Percentiles rank a stretch among this genome's conserved stretches.
These are phyloP conservation scores for Penicillium simplicissimum DNA, from an alignment of 495 filamentous ascomycete species.

Conservation along the genomic window DNA sequence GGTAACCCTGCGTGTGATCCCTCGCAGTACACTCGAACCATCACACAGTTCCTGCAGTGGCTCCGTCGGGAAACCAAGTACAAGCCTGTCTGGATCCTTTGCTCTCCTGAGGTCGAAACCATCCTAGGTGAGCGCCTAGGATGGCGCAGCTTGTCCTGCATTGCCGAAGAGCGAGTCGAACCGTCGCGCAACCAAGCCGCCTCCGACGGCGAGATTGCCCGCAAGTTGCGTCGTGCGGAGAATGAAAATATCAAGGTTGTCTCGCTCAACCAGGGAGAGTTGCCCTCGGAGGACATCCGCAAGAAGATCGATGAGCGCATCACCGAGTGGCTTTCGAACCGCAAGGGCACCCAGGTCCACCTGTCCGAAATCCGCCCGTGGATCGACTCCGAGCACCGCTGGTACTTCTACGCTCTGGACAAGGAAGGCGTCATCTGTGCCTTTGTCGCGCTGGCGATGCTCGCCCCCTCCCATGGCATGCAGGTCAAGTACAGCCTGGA, in stretches of 20 bases:
- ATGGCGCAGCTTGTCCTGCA: conserved; percentile 81
- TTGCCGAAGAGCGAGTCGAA: conserved; percentile 80
- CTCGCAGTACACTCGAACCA: conserved; percentile 67
- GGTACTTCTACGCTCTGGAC: conserved; percentile 75
- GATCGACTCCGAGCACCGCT: conserved; percentile 73
- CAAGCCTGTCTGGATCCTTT: conserved; percentile 81
- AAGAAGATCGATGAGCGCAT: conserved; percentile 68
- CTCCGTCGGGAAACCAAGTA: conserved; percentile 69
- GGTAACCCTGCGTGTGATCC: conserved; percentile 78
- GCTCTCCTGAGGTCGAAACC: conserved; percentile 65
- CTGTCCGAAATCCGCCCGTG: conserved; percentile 82
- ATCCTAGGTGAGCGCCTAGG: conserved; percentile 72
- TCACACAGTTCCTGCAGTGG: conserved; percentile 69
- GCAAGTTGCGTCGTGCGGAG: conserved; percentile 76
- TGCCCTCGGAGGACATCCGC: conserved; percentile 61
- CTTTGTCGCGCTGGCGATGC: conserved; percentile 71
- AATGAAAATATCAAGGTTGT: conserved; percentile 74
- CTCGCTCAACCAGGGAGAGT: conserved; percentile 60
- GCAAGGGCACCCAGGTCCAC: conserved; percentile 82
- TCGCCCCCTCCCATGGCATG: conserved; percentile 74
- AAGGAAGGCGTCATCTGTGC: conserved; percentile 66
- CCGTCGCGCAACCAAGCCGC: conserved; percentile 55
- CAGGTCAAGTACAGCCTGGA: conserved; percentile 88
- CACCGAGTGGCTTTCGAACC: conserved; percentile 72
- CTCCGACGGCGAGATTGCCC: conserved; percentile 59